These are phyloP conservation scores for Hericium coralloides DNA, from an alignment of 768 basidiomycete species.

Conservation along the genomic window DNA sequence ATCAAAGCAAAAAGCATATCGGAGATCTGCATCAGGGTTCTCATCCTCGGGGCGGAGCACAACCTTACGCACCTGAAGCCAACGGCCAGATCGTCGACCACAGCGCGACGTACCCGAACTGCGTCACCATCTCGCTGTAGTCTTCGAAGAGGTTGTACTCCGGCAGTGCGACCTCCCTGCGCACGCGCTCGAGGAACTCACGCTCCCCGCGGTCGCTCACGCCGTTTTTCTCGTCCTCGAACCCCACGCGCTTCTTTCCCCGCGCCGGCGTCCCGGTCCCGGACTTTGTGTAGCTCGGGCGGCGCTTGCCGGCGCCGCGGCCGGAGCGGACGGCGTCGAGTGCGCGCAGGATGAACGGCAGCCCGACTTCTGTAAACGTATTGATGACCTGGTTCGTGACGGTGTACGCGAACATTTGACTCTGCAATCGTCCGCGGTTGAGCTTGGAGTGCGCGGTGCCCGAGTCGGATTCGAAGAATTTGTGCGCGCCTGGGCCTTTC, in stretches of 20 bases:
- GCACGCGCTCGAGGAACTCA: conserved; percentile 69
- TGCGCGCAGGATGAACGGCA: conserved; percentile 69
- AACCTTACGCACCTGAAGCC: conserved; percentile 48
- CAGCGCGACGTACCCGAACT: conserved; percentile 87
- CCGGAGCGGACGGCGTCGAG: conserved; percentile 41
- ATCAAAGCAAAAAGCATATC: not conserved
- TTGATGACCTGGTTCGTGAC: conserved; percentile 84
- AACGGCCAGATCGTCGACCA: conserved; percentile 96
- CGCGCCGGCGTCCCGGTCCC: conserved; percentile 17
- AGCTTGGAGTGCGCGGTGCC: conserved; percentile 43
- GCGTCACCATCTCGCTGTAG: conserved; percentile 94
- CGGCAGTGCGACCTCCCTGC: conserved; percentile 70
- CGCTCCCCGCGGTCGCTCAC: conserved; percentile 47
- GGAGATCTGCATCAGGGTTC: not conserved
- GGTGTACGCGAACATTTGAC: conserved; percentile 89
- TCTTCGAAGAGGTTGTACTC: conserved; percentile 78
- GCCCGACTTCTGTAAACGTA: conserved; percentile 67
- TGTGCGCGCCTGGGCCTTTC: conserved; percentile 11
- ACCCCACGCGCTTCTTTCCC: conserved; percentile 59
- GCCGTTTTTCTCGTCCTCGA: conserved; percentile 56
- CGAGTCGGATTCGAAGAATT: conserved; percentile 3
- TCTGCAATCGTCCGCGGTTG: conserved; percentile 62
- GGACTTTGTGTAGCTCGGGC: conserved; percentile 9
- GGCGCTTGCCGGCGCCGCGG: conserved; percentile 21
- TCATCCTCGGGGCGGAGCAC: not conserved